phyloP scores from a whole-genome alignment of 2,329 filamentous ascomycete species.

The Xylariaceae sp. region DNA sequence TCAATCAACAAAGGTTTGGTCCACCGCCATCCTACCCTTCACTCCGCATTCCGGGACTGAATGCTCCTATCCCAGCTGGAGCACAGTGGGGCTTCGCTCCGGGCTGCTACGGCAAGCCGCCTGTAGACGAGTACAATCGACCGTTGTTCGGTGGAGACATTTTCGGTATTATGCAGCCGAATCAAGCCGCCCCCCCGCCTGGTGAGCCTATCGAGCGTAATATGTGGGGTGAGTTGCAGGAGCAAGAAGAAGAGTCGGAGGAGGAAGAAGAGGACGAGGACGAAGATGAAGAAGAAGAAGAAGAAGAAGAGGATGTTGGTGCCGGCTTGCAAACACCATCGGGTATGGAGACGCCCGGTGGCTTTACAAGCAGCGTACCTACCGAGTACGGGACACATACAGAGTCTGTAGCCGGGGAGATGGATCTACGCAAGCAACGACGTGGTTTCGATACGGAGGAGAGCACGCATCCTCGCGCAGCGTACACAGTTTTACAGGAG shows the following conservation, averaged over 20 bases:
- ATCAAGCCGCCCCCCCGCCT: constrained; percentile 36
- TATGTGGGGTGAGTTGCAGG: constrained; percentile 88
- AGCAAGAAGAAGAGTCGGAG: constrained; percentile 53
- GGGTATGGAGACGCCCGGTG: constrained; percentile 76
- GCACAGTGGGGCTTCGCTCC: constrained; percentile 93
- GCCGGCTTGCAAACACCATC: constrained; percentile 69
- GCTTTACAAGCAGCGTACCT: constrained; percentile 74
- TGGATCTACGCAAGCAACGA: constrained; percentile 84
- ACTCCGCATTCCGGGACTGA: constrained; percentile 91
- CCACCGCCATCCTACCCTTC: constrained; percentile 92
- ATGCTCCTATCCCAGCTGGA: constrained; percentile 84
- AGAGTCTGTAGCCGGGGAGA: constrained; percentile 74
- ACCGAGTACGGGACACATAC: constrained; percentile 71
- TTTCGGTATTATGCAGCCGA: constrained; percentile 65
- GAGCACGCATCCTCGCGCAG: constrained; percentile 65
- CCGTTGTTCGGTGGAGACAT: constrained; percentile 93
- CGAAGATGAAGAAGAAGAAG: constrained; percentile 61
- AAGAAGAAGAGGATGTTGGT: constrained; percentile 58
- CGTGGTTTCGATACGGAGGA: constrained; percentile 88
- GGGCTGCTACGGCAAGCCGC: constrained; percentile 93
- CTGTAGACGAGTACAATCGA: constrained; percentile 86
- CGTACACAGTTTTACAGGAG: constrained; percentile 88
- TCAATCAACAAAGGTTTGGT: constrained; percentile 92
- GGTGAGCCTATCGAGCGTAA: constrained; percentile 82
- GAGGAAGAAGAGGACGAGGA: constrained; percentile 69